These are phyloP conservation scores for Phytophthora sansomeana DNA, from an alignment of 352 stramenopile genomes.

Conservation along the genomic window DNA sequence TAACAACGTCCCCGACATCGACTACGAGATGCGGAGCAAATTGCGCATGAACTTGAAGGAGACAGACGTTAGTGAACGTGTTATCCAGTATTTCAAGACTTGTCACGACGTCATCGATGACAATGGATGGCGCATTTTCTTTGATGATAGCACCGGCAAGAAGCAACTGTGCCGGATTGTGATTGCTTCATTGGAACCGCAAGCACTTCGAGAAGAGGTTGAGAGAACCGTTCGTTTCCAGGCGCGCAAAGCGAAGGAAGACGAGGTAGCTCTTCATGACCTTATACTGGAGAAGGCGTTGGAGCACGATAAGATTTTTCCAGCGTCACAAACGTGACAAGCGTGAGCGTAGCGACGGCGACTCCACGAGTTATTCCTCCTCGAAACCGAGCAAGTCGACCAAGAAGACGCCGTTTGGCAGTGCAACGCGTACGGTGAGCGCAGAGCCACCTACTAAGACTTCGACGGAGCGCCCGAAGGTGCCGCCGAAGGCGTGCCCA, in stretches of 20 bases:
- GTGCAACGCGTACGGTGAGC: not conserved
- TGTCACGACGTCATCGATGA: constrained; percentile 1
- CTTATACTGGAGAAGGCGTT: not conserved
- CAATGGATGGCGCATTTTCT: constrained; percentile 3
- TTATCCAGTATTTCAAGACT: not conserved
- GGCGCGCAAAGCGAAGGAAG: not conserved
- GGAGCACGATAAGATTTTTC: not conserved
- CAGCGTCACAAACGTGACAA: not conserved
- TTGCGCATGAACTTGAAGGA: not conserved
- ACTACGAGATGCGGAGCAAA: not conserved
- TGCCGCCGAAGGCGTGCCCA: not conserved
- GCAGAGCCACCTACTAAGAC: not conserved
- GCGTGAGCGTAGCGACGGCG: too few relatives aligned
- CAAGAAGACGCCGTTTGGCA: not conserved
- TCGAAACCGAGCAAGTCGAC: too few relatives aligned
- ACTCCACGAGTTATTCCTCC: too few relatives aligned
- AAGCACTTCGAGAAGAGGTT: not conserved
- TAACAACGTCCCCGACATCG: too few relatives aligned
- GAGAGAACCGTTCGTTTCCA: not conserved
- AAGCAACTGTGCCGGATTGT: not conserved
- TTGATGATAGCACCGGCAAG: not conserved
- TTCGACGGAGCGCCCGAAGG: not conserved
- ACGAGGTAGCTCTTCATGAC: not conserved
- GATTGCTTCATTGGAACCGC: not conserved
- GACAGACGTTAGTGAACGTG: not conserved